Evolutionary conservation across 129 eudicot species (phyloP), one percentile per base, ranked within the genome.

Genomic region (Lactuca sativa): DNA sequence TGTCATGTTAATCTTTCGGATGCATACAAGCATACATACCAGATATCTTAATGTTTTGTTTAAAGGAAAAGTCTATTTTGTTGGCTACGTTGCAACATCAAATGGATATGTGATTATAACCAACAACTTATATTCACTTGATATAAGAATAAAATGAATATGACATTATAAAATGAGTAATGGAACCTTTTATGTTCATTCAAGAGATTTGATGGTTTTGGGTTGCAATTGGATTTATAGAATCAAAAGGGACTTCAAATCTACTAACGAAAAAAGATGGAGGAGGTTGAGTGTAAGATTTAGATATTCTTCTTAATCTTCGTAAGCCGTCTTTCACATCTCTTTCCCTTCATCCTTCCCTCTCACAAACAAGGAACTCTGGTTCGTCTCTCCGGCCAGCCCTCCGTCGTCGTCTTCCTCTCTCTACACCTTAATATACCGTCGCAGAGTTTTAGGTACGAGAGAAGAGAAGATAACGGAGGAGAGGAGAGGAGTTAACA

Each of bases 311-410:
- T 78, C 75, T 70, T 65, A 82, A 75, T 64, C 75, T 72, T 78
- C 59, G 54, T 58, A 48, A 82, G 91, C 91, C 85, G 88, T 60
- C 83, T 71, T 62, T 79, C 72, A 61, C 70, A 67, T 64, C 78
- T 71, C 75, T 55, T 60, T 74, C 74, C 53, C 87, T 58, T 67
- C 67, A 69, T 73, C 81, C 70, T 56, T 63, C 76, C 30, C 52
- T n/a, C 48, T 12, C 59, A 16, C 74, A 44, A 36, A 16, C 74
- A 44, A 36, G 41, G 10, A 56, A 47, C 61, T 69, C 76, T 33
- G 56, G 44, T 66, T 32, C 66, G 65, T 66, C 54, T 51, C 82
- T 63, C 67, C 59, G 72, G 55, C 82, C 62, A 59, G 62, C 56
- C 67, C 61, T 66, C 78, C 81, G 57, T 56, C 74, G 57, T 68